Base-by-base conservation (phyloP, 202 grass and related monocot genomes). In the Setaria italica region DNA sequence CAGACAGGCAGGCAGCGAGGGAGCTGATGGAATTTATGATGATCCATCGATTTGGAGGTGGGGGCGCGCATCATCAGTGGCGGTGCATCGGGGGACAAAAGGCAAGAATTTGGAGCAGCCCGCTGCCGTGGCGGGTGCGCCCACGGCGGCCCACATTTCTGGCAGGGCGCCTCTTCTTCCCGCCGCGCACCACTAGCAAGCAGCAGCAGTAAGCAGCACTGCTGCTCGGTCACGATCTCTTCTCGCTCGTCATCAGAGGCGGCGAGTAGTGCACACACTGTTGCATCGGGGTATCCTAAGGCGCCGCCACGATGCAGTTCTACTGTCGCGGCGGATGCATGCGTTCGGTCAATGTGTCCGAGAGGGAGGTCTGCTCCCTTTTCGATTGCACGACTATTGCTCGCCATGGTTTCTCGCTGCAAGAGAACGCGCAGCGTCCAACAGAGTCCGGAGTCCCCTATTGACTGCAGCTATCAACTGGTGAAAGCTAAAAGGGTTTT, bases 51-150 rank as follows among this genome's bases (percentile, higher is more conserved):
- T 58, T 16, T n/a, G 45, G 53, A 16, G 42, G 70, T 85, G 88
- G 85, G 84, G 39, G 16, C 3, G 16, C 6, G 78, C 70, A 93
- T 86, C 83, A 95, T 88, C 82, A 80, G 59, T 85, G 82, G 75
- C 49, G 84, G 76, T 90, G 65, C 83, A 83, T 86, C 84, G 70
- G 83, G 68, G 78, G 86, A 95, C 90, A 90, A 76, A 89, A 94
- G 80, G 86, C 67, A 29, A 78, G 85, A 85, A 92, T 87, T 87
- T 87, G 82, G 81, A 87, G 55, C 78, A 62, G 66, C 64, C 85
- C 64, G 69, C 78, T 76, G 68, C 29, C 34, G 62, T 37, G 11
- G 68, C 77, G 15, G 57, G 51, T 64, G 68, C 77, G 83, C 43
- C 79, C 50, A 66, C 64, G 10, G 33, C 66, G 19, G 11, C 77